These are phyloP conservation scores for Salix suchowensis DNA, from an alignment of 345 rosid genomes.

Conservation along the genomic window DNA sequence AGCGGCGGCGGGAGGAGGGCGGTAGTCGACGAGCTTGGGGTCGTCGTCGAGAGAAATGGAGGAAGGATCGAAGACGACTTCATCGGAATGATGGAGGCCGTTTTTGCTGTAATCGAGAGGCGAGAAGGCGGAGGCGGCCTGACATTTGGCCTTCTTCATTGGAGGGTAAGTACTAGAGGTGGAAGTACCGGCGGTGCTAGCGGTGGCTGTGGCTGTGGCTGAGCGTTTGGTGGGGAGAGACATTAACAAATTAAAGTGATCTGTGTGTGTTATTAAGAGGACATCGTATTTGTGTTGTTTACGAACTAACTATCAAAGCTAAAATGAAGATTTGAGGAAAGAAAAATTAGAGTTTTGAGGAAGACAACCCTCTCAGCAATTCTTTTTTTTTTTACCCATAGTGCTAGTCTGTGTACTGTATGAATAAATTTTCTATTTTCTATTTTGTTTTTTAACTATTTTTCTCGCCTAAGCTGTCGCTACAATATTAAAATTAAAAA, in stretches of 20 bases:
- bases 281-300: constrained; percentile 18
- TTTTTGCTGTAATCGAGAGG: constrained; percentile 42
- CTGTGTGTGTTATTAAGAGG: constrained; percentile 12
- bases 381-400: no score
- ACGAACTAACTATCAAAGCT: no score
- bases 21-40: constrained; percentile 43
- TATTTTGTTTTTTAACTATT: no score
- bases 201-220: constrained; percentile 33
- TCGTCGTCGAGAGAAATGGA: constrained; percentile 55
- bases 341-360: not conserved
- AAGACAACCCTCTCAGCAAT: not conserved
- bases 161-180: constrained; percentile 13
- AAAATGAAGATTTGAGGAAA: not conserved
- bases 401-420: not conserved
- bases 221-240: constrained; percentile 88
- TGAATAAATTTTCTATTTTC: no score
- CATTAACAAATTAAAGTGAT: constrained; percentile 40
- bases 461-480: no score
- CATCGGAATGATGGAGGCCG: constrained; percentile 47
- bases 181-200: constrained; percentile 15
- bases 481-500: no score
- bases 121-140: constrained; percentile 48
- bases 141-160: constrained; percentile 78
- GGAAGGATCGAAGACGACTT: constrained; percentile 52
- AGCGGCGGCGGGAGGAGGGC: constrained; percentile 42